These are phyloP conservation scores for Alternaria longipes DNA, from an alignment of 2,329 filamentous ascomycete genomes.

Conservation along the genomic window DNA sequence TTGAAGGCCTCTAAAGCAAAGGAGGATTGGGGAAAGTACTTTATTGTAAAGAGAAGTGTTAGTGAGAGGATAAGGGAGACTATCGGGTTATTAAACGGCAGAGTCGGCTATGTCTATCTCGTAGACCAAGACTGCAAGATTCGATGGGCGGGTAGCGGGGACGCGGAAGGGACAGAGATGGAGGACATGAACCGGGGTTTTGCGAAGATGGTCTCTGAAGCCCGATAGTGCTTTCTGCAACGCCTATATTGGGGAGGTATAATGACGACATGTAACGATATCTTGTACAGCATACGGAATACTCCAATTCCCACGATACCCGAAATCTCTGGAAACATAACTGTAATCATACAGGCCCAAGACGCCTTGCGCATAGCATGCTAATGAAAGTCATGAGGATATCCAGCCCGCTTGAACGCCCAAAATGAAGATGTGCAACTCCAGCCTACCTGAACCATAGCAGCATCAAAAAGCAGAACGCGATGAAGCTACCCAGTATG, in stretches of 20 bases:
- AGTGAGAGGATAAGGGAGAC: conserved; percentile 65
- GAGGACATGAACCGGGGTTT: conserved; percentile 72
- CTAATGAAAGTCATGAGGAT: conserved; percentile 37
- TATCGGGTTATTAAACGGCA: conserved; percentile 80
- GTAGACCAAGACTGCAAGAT: conserved; percentile 89
- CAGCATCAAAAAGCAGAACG: conserved; percentile 87
- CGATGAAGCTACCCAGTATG: conserved; percentile 90
- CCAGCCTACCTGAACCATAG: conserved; percentile 63
- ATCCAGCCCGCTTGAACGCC: conserved; percentile 40
- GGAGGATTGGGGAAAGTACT: conserved; percentile 66
- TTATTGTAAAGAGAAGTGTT: conserved; percentile 67
- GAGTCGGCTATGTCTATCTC: conserved; percentile 93
- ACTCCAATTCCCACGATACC: conserved; percentile 14
- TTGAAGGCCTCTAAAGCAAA: conserved; percentile 59
- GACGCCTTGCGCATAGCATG: conserved; percentile 24
- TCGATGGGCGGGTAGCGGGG: conserved; percentile 88
- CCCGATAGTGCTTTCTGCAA: background rate
- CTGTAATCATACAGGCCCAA: conserved; percentile 41
- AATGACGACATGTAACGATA: conserved; percentile 7
- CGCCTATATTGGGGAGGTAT: background rate
- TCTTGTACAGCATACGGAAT: conserved; percentile 10
- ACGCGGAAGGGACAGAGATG: conserved; percentile 71
- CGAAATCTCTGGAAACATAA: conserved; percentile 25
- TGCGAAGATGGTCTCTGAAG: conserved; percentile 63
- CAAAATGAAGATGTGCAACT: conserved; percentile 12